Evolutionary conservation across 805 yeast genomes (phyloP), one percentile per base, ranked within the genome.

Genomic region (Starmerella gropengiesseri): DNA sequence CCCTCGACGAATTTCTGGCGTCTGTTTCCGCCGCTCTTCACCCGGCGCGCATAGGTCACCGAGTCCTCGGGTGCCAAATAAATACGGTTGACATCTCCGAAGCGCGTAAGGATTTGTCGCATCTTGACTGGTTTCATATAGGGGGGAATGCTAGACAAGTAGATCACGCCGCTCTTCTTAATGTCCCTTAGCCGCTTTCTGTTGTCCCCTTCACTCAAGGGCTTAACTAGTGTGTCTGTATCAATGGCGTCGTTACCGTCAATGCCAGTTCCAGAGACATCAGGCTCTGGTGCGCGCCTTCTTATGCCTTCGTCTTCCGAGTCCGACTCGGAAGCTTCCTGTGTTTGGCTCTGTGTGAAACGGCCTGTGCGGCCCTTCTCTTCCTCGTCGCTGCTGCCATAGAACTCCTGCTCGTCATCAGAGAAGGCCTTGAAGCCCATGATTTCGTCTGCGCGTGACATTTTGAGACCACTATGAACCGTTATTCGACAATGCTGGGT

Each of bases 51-150:
- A 55, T 85, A 69, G 7, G 69, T 69, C 22, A 71, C 66, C 8
- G 76, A 70, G 49, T 80, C 82, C 60, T 91, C 98, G 13, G 94
- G 95, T 51, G 85, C 81, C 49, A 91, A 63, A 58, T 81, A 91
- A 6, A 91, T 65, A 50, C 97, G 69, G 54, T 84, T 94, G n/a
- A 89, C 71, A 46, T 75, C 77, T 9, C 98, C 98, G 63, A 89
- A 91, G 48, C 84, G 68, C 4, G 77, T 61, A 26, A 91, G 65
- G 11, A 91, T 73, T 40, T 86, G 91, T 54, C 94, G 71, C 63
- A 91, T 67, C 59, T 86, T 91, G 2, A 80, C 75, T 1, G 98
- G 97, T 59, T 87, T 87, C 98, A 91, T 91, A 58, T 81, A 91
- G 20, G 98, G 98, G 0, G 98, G 98, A 8, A 91, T 74, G 38